Conservation (phyloP, 1,284 basidiomycete species). For the Papiliotrema fonsecae region DNA sequence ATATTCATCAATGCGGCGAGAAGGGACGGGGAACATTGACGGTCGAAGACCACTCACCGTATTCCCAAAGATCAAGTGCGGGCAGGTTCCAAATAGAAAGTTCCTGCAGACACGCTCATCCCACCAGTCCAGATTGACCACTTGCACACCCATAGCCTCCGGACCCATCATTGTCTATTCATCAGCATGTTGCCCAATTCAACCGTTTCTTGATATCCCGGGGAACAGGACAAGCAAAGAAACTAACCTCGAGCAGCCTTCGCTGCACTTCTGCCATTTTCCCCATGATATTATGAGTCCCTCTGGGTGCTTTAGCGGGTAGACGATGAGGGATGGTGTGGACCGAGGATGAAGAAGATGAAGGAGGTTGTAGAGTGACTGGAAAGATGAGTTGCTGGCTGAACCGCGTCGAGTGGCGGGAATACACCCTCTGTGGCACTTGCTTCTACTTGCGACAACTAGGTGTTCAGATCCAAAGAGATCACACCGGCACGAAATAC, state of each 20-base stretch:
- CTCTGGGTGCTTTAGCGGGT: background rate
- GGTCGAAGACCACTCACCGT: constrained; percentile 69
- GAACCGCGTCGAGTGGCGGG: too few species aligned
- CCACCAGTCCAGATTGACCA: constrained; percentile 88
- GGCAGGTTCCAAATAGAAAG: constrained; percentile 95
- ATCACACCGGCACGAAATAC: too few species aligned
- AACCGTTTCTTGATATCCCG: too few species aligned
- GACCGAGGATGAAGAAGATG: background rate
- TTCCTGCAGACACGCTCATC: constrained; percentile 99
- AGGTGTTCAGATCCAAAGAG: too few species aligned
- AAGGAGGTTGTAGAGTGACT: too few species aligned
- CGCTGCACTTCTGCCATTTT: constrained; percentile 50
- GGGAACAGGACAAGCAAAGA: too few species aligned
- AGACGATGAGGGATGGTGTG: background rate
- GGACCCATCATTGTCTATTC: constrained; percentile 97
- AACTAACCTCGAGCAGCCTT: constrained; percentile 49
- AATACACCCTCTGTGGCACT: too few species aligned
- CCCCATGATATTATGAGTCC: constrained; percentile 36
- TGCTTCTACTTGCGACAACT: too few species aligned
- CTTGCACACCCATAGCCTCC: constrained; percentile 92
- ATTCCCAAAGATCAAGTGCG: constrained; percentile 96
- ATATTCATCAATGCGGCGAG: too few species aligned
- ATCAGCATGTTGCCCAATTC: background rate
- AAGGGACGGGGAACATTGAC: too few species aligned
- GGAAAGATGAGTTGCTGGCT: too few species aligned